Base-by-base conservation (phyloP, 2,329 filamentous ascomycete genomes). In the Exserohilum turcica region DNA sequence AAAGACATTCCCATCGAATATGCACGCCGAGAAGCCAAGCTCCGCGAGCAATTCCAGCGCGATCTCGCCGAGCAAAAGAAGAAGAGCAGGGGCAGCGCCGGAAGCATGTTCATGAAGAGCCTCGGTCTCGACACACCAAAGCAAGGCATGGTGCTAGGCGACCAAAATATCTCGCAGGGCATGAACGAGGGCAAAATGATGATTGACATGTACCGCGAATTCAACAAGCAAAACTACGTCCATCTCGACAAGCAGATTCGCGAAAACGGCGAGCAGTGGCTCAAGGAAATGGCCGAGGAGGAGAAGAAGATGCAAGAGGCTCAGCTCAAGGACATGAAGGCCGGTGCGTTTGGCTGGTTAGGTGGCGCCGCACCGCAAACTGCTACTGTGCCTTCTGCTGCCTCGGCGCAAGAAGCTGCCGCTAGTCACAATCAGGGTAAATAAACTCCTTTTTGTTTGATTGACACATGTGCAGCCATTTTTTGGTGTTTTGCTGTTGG, bases 141-240 rank as follows among this genome's bases (percentile, higher is more conserved):
- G 66, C 43, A 67, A 64, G 61, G 90, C 43, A 76, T 82, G 68
- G 88, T 77, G 3, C 66, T 79, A 10, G 71, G 70, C 10, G 74
- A 76, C 52, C 74, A 85, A 59, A 86, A 83, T 63, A 82, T 89
- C 1, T 82, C 83, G 2, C 91, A 96, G 72, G 91, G 90, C 10
- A 85, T 94, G 57, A 87, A 89, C 2, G 87, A 96, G 76, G 94
- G 93, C 66, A 99, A 97, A 84, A 97, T 97, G 91, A 80, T 97
- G 62, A 92, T 92, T 77, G 94, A 99, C 71, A 87, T 96, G 74
- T 92, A 94, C 44, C 87, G 94, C 43, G 94, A 99, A 78, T 85
- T 92, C 43, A 94, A 94, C 29, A 90, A 92, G 78, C 88, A 88
- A 74, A 89, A 92, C 76, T 99, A 97, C 77, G 86, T 96, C 79